Evolutionary conservation across 192 early-diverging fungal species (phyloP).

Genomic region (Phlyctochytrium planicorne): DNA sequence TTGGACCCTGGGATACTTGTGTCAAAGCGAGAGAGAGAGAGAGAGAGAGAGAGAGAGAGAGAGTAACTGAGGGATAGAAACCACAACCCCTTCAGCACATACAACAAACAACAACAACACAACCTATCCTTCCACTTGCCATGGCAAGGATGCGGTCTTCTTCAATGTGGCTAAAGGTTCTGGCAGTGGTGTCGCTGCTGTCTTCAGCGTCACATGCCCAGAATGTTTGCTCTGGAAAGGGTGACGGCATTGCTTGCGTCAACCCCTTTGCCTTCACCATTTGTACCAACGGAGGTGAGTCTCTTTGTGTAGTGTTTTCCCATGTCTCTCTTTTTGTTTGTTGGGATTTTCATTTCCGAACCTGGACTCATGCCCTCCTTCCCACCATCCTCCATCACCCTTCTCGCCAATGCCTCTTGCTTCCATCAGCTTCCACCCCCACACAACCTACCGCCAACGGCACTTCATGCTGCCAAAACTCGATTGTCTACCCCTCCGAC

Average conservation of each 20-base stretch:
- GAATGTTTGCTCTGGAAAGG: not conserved
- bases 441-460: not conserved
- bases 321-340: too few species aligned
- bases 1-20: too few species aligned
- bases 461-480: not conserved
- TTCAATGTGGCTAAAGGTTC: not conserved
- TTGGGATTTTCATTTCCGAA: too few species aligned
- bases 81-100: too few species aligned
- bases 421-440: not conserved
- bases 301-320: not conserved
- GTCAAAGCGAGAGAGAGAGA: too few species aligned
- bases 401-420: not conserved
- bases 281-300: constrained; percentile 11
- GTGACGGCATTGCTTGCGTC: constrained; percentile 5
- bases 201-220: not conserved
- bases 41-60: too few species aligned
- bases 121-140: too few species aligned
- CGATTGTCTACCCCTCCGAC: not conserved
- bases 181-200: not conserved
- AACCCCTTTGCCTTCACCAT: constrained; percentile 5
- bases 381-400: not conserved
- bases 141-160: not conserved
- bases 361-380: not conserved
- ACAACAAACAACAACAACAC: too few species aligned
- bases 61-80: too few species aligned